phyloP scores from a whole-genome alignment of 371 early-diverging fungal genomes.

The Lichtheimia ornata region DNA sequence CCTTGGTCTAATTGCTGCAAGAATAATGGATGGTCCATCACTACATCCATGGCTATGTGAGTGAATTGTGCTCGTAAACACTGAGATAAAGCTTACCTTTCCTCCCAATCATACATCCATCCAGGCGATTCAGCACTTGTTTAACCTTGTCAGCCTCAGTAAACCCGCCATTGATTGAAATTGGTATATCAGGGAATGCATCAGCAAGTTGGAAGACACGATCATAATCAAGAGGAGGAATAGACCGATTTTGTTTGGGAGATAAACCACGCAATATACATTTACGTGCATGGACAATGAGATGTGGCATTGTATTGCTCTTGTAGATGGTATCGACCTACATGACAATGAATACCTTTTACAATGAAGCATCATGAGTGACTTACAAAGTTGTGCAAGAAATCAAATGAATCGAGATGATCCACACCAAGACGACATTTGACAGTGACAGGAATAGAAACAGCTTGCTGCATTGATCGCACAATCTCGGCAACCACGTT shows the following conservation, averaged over 20 bases:
- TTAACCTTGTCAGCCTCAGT: constrained; percentile 42
- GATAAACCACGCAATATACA: constrained; percentile 83
- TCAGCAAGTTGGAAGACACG: constrained; percentile 70
- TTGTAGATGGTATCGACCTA: constrained; percentile 42
- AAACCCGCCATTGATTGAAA: constrained; percentile 87
- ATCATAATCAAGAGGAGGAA: constrained; percentile 81
- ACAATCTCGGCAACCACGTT: constrained; percentile 61
- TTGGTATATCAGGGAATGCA: constrained; percentile 62
- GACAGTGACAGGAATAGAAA: constrained; percentile 63
- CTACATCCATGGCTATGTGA: neutral
- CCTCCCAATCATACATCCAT: constrained; percentile 82
- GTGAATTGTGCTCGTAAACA: neutral
- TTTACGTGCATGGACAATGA: constrained; percentile 89
- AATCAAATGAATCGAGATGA: constrained; percentile 65
- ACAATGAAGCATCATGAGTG: neutral
- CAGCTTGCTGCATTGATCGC: constrained; percentile 51
- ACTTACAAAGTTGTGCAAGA: constrained; percentile 61
- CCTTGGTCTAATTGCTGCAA: constrained; percentile 35
- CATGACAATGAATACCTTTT: neutral
- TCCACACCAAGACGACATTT: constrained; percentile 83
- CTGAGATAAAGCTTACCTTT: constrained; percentile 45
- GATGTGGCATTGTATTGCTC: constrained; percentile 37
- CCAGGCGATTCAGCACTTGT: constrained; percentile 47
- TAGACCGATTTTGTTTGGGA: constrained; percentile 81
- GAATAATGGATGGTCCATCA: constrained; percentile 7